Evolutionary conservation across 2,329 filamentous ascomycete species (phyloP).

Genomic region (Exophiala xenobiotica): DNA sequence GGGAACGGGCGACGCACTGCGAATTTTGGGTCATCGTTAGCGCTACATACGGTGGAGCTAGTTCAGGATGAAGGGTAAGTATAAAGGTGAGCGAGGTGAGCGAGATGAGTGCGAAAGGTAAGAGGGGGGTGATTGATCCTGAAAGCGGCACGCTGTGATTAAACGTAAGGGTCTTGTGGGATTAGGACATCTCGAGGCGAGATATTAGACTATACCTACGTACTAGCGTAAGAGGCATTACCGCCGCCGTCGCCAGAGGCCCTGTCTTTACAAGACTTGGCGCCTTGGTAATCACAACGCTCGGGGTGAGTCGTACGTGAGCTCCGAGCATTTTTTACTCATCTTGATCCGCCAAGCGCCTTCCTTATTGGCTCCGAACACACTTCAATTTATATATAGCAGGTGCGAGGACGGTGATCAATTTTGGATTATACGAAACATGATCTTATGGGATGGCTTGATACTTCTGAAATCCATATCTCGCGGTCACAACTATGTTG

Average conservation of each 20-base stretch:
- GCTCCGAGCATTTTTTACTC: neutral
- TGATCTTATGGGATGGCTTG: too few species aligned
- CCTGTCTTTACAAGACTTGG: too few species aligned
- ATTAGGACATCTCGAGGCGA: too few species aligned
- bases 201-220: too few species aligned
- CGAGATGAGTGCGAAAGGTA: neutral
- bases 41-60: neutral
- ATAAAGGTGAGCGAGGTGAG: neutral
- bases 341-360: neutral
- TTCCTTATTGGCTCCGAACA: neutral
- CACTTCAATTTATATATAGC: neutral
- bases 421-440: neutral
- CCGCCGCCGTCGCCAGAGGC: too few species aligned
- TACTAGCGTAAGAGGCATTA: too few species aligned
- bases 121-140: neutral
- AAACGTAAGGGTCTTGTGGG: too few species aligned
- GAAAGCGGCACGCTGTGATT: too few species aligned
- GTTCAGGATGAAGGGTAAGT: neutral
- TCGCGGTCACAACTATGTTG: too few species aligned
- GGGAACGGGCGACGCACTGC: neutral
- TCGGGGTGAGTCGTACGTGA: neutral
- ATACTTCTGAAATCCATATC: too few species aligned
- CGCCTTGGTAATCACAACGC: too few species aligned
- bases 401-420: neutral
- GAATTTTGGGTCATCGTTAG: neutral